Evolutionary conservation across 2,329 filamentous ascomycete species (phyloP).

Genomic region (Penicillium thymicola): DNA sequence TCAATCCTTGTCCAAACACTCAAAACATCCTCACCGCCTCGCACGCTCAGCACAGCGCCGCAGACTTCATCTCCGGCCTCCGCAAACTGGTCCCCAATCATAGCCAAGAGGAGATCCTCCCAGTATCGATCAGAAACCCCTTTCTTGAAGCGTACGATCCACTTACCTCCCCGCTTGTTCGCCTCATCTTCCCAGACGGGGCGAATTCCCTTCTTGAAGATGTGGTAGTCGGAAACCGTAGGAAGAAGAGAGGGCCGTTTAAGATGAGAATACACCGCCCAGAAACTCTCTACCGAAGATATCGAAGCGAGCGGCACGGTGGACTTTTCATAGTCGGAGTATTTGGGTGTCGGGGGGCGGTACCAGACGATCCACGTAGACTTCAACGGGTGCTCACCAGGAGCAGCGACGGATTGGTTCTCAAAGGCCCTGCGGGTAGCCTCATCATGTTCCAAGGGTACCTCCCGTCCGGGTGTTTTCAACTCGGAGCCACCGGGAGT

Average conservation of each 20-base stretch:
- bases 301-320: slow-evolving; percentile 81
- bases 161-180: slow-evolving; percentile 94
- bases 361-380: slow-evolving; percentile 97
- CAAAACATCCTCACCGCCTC: slow-evolving; percentile 93
- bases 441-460: slow-evolving; percentile 44
- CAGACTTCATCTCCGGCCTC: slow-evolving; percentile 94
- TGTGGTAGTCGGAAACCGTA: slow-evolving; percentile 93
- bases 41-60: slow-evolving; percentile 87
- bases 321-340: slow-evolving; percentile 97
- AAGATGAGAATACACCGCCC: slow-evolving; percentile 81
- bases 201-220: slow-evolving; percentile 94
- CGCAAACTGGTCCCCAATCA: slow-evolving; percentile 89
- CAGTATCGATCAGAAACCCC: slow-evolving; percentile 94
- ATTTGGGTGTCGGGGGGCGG: slow-evolving; percentile 92
- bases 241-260: slow-evolving; percentile 85
- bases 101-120: slow-evolving; percentile 87
- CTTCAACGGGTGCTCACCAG: slow-evolving; percentile 62
- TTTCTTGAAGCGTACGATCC: slow-evolving; percentile 96
- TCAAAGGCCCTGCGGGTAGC: slow-evolving; percentile 41
- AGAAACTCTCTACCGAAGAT: slow-evolving; percentile 83
- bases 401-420: slow-evolving; percentile 30
- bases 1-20: slow-evolving; percentile 97
- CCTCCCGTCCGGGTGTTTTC: slow-evolving; percentile 57
- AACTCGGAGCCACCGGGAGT: slow-evolving; percentile 77
- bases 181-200: slow-evolving; percentile 99